Base-by-base conservation (phyloP, 2,329 filamentous ascomycete genomes). In the Sclerotinia spermophila region DNA sequence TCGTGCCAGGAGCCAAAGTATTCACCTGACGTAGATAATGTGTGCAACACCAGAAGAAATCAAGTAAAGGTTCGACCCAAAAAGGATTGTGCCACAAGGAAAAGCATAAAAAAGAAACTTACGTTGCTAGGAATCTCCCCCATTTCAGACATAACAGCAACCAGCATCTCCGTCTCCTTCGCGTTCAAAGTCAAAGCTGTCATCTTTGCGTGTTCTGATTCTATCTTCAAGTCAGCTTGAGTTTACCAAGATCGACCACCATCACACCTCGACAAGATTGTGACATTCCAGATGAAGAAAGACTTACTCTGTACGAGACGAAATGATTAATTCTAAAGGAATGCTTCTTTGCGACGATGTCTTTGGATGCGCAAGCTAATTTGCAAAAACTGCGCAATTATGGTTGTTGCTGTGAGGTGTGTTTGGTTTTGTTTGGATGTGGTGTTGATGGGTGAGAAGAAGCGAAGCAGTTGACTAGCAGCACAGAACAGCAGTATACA, bases 141-240 rank as follows among this genome's bases (percentile, higher is more conserved):
- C 71, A 75, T 74, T 40, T 72, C 59, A 27, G 51, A 27, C 40
- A 74, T 65, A 13, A 75, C 67, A 35, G 72, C 70, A 15, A 40
- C 40, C 8, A 75, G 44, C 19, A 75, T 48, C 33, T 71, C 56
- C 10, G 53, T 60, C 56, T 75, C 74, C 27, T 69, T 71, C 2
- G 44, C 30, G 21, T 56, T 69, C 30, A 75, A 55, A 55, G 38
- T 67, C 19, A 71, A n/a, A n/a, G 44, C 21, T 11, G 53, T 2
- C 62, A 71, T 68, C 10, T 68, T 72, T 30, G 33, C 33, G 48
- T 44, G 19, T 53, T 24, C 35, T 24, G 35, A 44, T 58, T 58
- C 51, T 58, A 19, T 44, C 19, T 35, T 44, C 21, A n/a, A 44
- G 35, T 55, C 51, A 58, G 35, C 38, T 67, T 13, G n/a, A 58